Evolutionary conservation across 306 rosid genomes (phyloP), one percentile per base, ranked within the genome.

Genomic region (Cicer judaicum): DNA sequence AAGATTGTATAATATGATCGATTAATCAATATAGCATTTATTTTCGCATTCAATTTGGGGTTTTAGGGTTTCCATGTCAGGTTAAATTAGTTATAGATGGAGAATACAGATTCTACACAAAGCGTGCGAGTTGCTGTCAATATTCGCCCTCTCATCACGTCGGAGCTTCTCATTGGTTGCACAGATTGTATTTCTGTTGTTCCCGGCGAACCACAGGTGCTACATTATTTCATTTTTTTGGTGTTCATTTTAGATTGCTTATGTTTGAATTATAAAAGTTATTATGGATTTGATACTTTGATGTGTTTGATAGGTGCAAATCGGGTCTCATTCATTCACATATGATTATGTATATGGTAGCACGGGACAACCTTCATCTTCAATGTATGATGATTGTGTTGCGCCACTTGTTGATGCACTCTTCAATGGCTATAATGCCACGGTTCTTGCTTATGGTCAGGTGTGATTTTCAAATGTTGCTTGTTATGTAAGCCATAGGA

Each of bases 391-490:
- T 2, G 98, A 88, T 42, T 89, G 98, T 15, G 97, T 89, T n/a
- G 92, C 97, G 38, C 98, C 98, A 2, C 85, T 95, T 7, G 92
- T 95, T 19, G 96, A 90, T 60, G 98, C 98, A 1, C 86, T 95
- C 10, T 85, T 95, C 73, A 87, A 85, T 71, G 99, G 98, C 34
- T 95, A 95, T 77, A 95, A 95, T 79, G 98, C 99, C 44, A 95
- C 99, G 1, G 98, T 95, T 59, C 96, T 95, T 21, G 98, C 99
- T 0, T 95, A 90, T 75, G 99, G 99, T 42, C 99, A 95, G 98
- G 99, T 95, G 62, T 57, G 60, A 47, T 38, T 42, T 70, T 64
- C 60, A 13, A 16, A 41, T 12, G 44, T 6, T 64, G 72, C 50
- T 53, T 8, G 8, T 14, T 40, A 40, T 44, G 12, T 9, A 39